phyloP scores from a whole-genome alignment of 2,329 filamentous ascomycete species.

The Scopulariopsis brevicaulis region DNA sequence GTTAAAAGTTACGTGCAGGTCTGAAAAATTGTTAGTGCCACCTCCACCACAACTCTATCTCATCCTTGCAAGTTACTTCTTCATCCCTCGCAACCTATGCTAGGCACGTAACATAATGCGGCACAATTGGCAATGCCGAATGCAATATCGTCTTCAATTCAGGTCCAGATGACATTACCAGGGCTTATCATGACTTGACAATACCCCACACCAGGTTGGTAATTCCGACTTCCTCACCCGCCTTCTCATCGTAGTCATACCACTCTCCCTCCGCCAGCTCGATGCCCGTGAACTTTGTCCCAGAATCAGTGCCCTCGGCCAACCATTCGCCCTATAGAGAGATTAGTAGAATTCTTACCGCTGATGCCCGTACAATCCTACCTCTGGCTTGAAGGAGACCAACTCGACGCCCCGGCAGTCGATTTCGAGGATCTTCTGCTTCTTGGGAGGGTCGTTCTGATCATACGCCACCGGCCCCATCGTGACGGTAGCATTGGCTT shows the following conservation, averaged over 20 bases:
- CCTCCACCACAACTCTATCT: background rate
- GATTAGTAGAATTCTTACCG: background rate
- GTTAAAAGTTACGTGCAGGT: background rate
- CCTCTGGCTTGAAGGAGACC: constrained; percentile 79
- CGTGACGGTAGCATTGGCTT: constrained; percentile 68
- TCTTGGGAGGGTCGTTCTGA: constrained; percentile 59
- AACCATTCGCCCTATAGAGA: constrained; percentile 70
- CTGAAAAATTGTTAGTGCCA: constrained; percentile 4
- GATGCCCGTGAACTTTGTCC: constrained; percentile 69
- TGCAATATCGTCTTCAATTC: background rate
- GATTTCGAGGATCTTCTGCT: constrained; percentile 74
- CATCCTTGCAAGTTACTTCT: background rate
- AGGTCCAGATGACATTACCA: background rate
- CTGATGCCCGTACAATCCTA: constrained; percentile 19
- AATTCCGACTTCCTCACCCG: constrained; percentile 82
- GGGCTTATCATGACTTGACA: constrained; percentile 11
- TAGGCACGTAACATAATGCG: background rate
- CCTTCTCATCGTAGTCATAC: constrained; percentile 97
- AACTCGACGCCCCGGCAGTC: constrained; percentile 95
- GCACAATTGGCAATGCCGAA: background rate
- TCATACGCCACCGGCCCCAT: constrained; percentile 61
- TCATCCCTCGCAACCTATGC: background rate
- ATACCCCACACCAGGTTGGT: constrained; percentile 85
- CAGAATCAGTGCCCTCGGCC: constrained; percentile 69
- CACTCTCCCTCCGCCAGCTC: constrained; percentile 86